A percentile compares a stretch with the other conserved stretches of the same genome.
These are phyloP conservation scores for Linderniella brevidens DNA, from an alignment of 257 asterid species.

Conservation along the genomic window DNA sequence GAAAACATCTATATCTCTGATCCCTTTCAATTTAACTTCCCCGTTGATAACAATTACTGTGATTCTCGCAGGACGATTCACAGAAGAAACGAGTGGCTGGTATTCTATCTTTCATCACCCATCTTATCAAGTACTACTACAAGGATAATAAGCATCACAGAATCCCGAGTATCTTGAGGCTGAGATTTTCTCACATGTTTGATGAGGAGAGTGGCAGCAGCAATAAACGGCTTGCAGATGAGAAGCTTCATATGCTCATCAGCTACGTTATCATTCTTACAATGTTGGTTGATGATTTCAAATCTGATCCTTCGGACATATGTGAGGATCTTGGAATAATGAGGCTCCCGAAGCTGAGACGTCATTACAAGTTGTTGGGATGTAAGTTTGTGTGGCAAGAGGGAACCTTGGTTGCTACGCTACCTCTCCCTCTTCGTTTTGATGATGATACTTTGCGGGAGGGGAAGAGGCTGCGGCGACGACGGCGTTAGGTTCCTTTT, in stretches of 20 bases:
- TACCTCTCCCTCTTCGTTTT: constrained; percentile 54
- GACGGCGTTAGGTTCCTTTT: too few species aligned
- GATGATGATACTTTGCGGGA: constrained; percentile 17
- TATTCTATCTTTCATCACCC: constrained; percentile 60
- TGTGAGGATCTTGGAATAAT: constrained; percentile 70
- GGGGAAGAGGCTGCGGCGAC: too few species aligned
- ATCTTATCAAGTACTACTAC: constrained; percentile 71
- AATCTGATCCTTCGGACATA: constrained; percentile 46
- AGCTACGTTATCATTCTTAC: constrained; percentile 68
- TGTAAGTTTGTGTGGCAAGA: constrained; percentile 58
- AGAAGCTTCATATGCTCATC: constrained; percentile 38
- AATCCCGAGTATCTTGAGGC: constrained; percentile 44
- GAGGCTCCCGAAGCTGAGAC: constrained; percentile 20
- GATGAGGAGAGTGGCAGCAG: constrained; percentile 12
- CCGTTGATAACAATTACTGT: too few species aligned
- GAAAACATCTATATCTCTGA: too few species aligned
- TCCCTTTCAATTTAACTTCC: too few species aligned
- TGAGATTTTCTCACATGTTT: constrained; percentile 54
- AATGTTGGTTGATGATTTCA: constrained; percentile 53
- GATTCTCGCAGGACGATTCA: constrained; percentile 48
- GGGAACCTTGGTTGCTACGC: constrained; percentile 28
- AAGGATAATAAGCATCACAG: constrained; percentile 45
- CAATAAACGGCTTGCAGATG: constrained; percentile 30
- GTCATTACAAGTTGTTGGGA: constrained; percentile 44
- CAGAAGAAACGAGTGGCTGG: constrained; percentile 38